These are phyloP conservation scores for Fragaria iinumae DNA, from an alignment of 306 rosid genomes.

Conservation along the genomic window DNA sequence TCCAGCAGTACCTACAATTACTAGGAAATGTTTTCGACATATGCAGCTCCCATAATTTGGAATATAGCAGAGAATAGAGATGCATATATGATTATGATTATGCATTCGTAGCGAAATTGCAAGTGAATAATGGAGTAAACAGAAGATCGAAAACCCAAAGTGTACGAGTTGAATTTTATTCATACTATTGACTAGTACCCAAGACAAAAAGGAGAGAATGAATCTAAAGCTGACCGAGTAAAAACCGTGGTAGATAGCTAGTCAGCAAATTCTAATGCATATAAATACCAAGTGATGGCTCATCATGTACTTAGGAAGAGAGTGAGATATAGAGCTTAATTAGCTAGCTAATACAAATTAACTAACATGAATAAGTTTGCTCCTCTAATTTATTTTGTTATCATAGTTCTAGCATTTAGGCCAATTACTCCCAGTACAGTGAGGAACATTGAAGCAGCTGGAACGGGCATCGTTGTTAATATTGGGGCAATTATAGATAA, in stretches of 20 bases:
- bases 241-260: not conserved
- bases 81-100: not conserved
- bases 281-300: not conserved
- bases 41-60: not conserved
- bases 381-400: not conserved
- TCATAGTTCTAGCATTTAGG: not conserved
- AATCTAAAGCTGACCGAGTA: not conserved
- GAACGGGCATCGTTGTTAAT: slow-evolving; percentile 1
- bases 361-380: not conserved
- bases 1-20: not conserved
- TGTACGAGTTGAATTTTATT: not conserved
- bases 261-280: not conserved
- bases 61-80: no score
- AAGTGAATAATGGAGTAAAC: not conserved
- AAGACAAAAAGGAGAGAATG: not conserved
- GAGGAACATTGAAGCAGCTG: not conserved
- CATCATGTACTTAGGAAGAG: not conserved
- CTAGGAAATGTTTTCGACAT: not conserved
- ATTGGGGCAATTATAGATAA: slow-evolving; percentile 40
- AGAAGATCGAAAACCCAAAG: not conserved
- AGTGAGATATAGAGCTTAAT: not conserved
- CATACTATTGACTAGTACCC: not conserved
- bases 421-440: not conserved
- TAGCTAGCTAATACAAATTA: not conserved
- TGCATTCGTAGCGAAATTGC: no score